Base-by-base conservation (phyloP, 1,284 basidiomycete genomes). In the Sanghuangporus weigelae region DNA sequence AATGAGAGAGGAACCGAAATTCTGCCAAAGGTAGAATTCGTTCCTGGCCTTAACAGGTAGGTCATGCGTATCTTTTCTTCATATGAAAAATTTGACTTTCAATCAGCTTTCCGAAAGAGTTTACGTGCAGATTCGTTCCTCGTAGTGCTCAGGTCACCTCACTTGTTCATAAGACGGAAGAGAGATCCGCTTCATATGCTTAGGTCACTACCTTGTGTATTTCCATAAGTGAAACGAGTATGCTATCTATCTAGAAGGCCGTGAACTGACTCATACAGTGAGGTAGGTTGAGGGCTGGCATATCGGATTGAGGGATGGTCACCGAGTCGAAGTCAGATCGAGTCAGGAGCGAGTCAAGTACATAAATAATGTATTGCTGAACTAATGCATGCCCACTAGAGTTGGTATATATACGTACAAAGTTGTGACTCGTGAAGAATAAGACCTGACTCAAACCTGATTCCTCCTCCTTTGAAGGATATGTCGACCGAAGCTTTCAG, bases 61-160 rank as follows among this genome's bases (percentile, higher is more conserved):
- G 59, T 7, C 10, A 46, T 21, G 67, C 26, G 35, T 10, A 23
- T 31, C 21, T 50, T 19, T 23, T 26, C 10, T 7, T 23, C 31
- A 54, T 46, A 19, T 38, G 40, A 42, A 31, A 46, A 6, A 21
- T 61, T 46, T 58, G n/a, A n/a, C 46, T 57, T 23, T 57, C 23
- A 16, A 21, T 7, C 42, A 71, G 69, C 63, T 68, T 67, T 36
- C 70, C 70, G 10, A 68, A 67, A 48, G 68, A 68, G 11, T 71
- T 69, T 65, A 56, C 26, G 23, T 71, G 69, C 61, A 55, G 57
- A 14, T 66, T 71, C 42, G 53, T 66, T 21, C 66, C 70, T 39
- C 69, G 70, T 14, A 60, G 51, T 10, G 67, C 63, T 38, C 63
- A 64, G 16, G 53, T 35, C 6, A 12, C 53, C n/a, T n/a, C 16